phyloP scores from a whole-genome alignment of 2,329 filamentous ascomycete genomes.

The Apiospora sp. region DNA sequence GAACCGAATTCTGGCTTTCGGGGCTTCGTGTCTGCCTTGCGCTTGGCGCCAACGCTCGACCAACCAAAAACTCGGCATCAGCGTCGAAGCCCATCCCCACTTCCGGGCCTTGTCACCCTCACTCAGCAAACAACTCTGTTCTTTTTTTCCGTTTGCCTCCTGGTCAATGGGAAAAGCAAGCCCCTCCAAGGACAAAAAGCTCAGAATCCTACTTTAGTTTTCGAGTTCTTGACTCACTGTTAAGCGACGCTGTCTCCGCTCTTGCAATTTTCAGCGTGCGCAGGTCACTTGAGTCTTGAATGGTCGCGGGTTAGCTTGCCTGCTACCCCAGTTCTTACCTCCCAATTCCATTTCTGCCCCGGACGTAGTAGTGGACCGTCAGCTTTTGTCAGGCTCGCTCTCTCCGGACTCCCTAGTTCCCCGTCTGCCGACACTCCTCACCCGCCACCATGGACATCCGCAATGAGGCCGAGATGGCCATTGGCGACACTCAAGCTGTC shows the following conservation, averaged over 20 bases:
- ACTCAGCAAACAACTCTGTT: slow-evolving; percentile 18
- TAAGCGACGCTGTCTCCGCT: not conserved
- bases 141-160: slow-evolving; percentile 1
- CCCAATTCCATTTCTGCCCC: slow-evolving; percentile 5
- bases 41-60: not conserved
- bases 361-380: not conserved
- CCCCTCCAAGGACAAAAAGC: not conserved
- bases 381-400: not conserved
- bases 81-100: not conserved
- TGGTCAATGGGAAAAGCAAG: too few species aligned
- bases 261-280: not conserved
- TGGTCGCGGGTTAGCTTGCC: not conserved
- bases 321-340: slow-evolving; percentile 2
- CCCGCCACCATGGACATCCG: slow-evolving; percentile 24
- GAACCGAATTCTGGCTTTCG: not conserved
- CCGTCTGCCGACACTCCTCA: not conserved
- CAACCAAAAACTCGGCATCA: slow-evolving; percentile 7
- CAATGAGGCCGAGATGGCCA: slow-evolving; percentile 21
- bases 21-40: slow-evolving; percentile 11
- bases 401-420: not conserved
- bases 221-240: not conserved
- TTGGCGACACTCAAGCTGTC: slow-evolving; percentile 26
- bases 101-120: not conserved
- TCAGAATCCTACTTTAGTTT: too few species aligned
- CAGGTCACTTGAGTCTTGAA: not conserved